Evolutionary conservation across 352 stramenopile species (phyloP), one percentile per base, ranked within the genome.

Genomic region (Globisporangium sylvaticum): DNA sequence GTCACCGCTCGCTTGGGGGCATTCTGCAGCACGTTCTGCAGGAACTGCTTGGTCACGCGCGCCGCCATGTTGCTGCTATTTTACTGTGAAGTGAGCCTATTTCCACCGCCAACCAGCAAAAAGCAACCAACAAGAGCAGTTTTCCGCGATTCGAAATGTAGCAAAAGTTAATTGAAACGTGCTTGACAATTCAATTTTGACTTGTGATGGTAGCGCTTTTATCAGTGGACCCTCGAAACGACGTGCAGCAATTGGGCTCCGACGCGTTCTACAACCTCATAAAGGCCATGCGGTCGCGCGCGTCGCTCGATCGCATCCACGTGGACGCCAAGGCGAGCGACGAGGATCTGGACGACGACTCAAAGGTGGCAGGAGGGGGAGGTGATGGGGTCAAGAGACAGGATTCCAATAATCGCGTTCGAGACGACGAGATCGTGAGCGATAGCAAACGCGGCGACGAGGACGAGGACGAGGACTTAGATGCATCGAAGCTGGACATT

Each of bases 41-140:
- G 75, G 73, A 91, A 90, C 56, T 88, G 77, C 75, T 91, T 90
- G 48, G 83, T 91, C 63, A 91, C 73, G 53, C 80, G 81, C 0
- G 83, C 67, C 46, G 83, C 75, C 83, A 91, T 91, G 15, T 70
- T 66, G 48, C 3, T 25, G 37, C 12, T 15, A n/a, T 60, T 67
- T 9, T 15, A 37, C 53, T 55, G 6, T 27, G 54, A 42, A 54
- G 55, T 42, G 37, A 46, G 18, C 29, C 22, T 29, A 63, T 53
- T 63, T 31, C 39, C 42, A 27, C 42, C 25, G 25, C 57, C 57
- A 63, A 48, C 57, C 32, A 62, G 56, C 56, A 29, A 58, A 42
- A 58, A 24, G 12, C 44, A 56, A 24, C 37, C n/a, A 27, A 2
- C 25, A n/a, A 31, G 37, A 15, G 4, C 12, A 9, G 10, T 18